phyloP scores from a whole-genome alignment of 2,329 filamentous ascomycete species.

The Cladosporium sp. region DNA sequence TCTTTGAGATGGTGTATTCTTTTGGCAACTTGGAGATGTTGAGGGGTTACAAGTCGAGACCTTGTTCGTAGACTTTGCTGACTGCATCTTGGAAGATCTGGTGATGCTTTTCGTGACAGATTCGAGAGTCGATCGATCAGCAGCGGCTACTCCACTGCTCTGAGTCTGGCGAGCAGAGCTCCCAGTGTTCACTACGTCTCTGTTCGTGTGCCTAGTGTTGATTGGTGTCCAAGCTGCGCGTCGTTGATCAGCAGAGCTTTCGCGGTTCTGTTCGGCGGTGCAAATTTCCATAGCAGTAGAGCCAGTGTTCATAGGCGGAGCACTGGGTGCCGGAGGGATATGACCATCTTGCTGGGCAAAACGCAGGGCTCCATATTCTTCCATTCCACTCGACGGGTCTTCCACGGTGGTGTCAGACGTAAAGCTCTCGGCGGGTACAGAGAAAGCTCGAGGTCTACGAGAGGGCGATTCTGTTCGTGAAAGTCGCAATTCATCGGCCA shows the following conservation, averaged over 20 bases:
- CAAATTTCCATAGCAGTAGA: conserved; percentile 5
- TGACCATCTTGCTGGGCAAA: too few species aligned
- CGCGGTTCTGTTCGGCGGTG: not conserved
- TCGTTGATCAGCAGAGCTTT: not conserved
- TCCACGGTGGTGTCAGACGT: conserved; percentile 2
- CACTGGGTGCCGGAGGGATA: not conserved
- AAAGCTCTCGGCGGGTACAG: not conserved
- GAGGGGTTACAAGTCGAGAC: not conserved
- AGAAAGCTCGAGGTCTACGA: conserved; percentile 7
- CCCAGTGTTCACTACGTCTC: too few species aligned
- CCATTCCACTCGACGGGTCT: not conserved
- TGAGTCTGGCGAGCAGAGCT: too few species aligned
- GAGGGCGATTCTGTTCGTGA: conserved; percentile 8
- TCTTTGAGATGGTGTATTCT: not conserved
- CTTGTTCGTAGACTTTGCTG: too few species aligned
- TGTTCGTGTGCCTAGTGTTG: not conserved
- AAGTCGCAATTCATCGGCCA: conserved; percentile 12
- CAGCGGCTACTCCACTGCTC: too few species aligned
- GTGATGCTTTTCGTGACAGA: too few species aligned
- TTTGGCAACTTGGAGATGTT: not conserved
- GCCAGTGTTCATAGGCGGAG: not conserved
- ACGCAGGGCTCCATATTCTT: too few species aligned
- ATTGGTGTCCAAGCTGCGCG: not conserved
- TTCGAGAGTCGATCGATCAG: too few species aligned
- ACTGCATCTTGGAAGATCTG: too few species aligned